Evolutionary conservation across 495 filamentous ascomycete genomes (phyloP).

Genomic region (Evansstolkia leycettana): DNA sequence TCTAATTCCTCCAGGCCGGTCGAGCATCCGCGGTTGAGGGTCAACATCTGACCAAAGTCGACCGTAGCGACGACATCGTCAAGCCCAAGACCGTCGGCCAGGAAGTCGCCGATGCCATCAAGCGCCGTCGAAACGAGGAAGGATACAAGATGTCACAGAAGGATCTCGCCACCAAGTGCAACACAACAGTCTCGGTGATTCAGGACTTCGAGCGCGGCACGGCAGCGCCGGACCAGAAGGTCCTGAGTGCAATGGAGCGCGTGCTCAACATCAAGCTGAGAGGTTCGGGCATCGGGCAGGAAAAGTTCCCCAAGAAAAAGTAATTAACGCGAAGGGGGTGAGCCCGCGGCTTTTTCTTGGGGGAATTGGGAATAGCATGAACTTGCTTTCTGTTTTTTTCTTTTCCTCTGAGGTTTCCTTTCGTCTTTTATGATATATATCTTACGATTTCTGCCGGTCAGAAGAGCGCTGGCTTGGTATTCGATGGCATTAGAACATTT

Average conservation of each 20-base stretch:
- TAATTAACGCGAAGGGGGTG: slow-evolving; percentile 21
- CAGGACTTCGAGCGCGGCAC: slow-evolving; percentile 78
- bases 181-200: slow-evolving; percentile 67
- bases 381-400: slow-evolving; percentile 6
- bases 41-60: slow-evolving; percentile 94
- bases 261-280: slow-evolving; percentile 77
- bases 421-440: slow-evolving; percentile 12
- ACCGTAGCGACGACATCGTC: slow-evolving; percentile 94
- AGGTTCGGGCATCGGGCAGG: slow-evolving; percentile 62
- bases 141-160: slow-evolving; percentile 87
- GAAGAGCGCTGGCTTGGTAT: slow-evolving; percentile 29
- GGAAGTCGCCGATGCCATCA: slow-evolving; percentile 73
- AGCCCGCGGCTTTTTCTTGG: slow-evolving; percentile 17
- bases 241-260: slow-evolving; percentile 67
- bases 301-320: slow-evolving; percentile 64
- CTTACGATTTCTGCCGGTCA: slow-evolving; percentile 17
- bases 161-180: slow-evolving; percentile 89
- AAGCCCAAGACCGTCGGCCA: slow-evolving; percentile 83
- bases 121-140: slow-evolving; percentile 57
- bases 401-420: slow-evolving; percentile 10
- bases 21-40: slow-evolving; percentile 59
- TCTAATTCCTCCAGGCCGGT: slow-evolving; percentile 28
- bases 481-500: slow-evolving; percentile 6
- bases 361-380: slow-evolving; percentile 13
- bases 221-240: slow-evolving; percentile 74